phyloP scores from a whole-genome alignment of 495 filamentous ascomycete genomes.

The Rhizodiscina lignyota region DNA sequence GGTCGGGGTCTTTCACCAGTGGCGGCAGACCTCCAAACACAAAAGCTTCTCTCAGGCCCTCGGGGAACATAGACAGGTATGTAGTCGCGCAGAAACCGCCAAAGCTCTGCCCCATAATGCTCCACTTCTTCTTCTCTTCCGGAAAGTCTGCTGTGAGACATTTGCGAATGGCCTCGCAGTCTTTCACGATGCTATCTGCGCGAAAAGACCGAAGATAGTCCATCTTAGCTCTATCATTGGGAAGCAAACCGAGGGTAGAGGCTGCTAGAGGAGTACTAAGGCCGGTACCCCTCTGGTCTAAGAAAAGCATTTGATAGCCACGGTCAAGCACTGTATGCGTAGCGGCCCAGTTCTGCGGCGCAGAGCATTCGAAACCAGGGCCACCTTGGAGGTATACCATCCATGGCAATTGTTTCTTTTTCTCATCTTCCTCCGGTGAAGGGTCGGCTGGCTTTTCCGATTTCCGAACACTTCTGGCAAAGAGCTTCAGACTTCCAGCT shows the following conservation, averaged over 20 bases:
- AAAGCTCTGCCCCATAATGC: slow-evolving; percentile 72
- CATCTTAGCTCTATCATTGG: slow-evolving; percentile 48
- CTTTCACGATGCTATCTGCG: slow-evolving; percentile 71
- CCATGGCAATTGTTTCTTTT: slow-evolving; percentile 38
- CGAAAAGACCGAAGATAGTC: slow-evolving; percentile 74
- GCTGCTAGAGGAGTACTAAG: slow-evolving; percentile 64
- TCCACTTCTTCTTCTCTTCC: slow-evolving; percentile 60
- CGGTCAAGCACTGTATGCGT: slow-evolving; percentile 54
- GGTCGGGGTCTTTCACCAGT: slow-evolving; percentile 48
- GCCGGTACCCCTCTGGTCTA: slow-evolving; percentile 84
- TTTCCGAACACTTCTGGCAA: slow-evolving; percentile 54
- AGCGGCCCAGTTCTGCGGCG: slow-evolving; percentile 54
- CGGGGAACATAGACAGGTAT: slow-evolving; percentile 67
- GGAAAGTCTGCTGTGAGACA: slow-evolving; percentile 54
- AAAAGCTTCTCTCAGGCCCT: slow-evolving; percentile 67
- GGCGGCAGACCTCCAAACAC: slow-evolving; percentile 70
- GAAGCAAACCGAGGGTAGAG: slow-evolving; percentile 44
- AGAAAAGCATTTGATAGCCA: slow-evolving; percentile 69
- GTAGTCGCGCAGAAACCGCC: slow-evolving; percentile 72
- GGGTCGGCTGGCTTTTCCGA: slow-evolving; percentile 42
- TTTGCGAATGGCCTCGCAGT: slow-evolving; percentile 72
- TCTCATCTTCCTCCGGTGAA: slow-evolving; percentile 24
- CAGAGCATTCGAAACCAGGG: slow-evolving; percentile 55
- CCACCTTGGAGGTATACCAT: slow-evolving; percentile 34
- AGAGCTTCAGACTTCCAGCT: slow-evolving; percentile 48